Percentiles rank a stretch among this genome's conserved stretches.
These are phyloP conservation scores for Lindgomyces ingoldianus DNA, from an alignment of 495 filamentous ascomycete genomes.

Conservation along the genomic window DNA sequence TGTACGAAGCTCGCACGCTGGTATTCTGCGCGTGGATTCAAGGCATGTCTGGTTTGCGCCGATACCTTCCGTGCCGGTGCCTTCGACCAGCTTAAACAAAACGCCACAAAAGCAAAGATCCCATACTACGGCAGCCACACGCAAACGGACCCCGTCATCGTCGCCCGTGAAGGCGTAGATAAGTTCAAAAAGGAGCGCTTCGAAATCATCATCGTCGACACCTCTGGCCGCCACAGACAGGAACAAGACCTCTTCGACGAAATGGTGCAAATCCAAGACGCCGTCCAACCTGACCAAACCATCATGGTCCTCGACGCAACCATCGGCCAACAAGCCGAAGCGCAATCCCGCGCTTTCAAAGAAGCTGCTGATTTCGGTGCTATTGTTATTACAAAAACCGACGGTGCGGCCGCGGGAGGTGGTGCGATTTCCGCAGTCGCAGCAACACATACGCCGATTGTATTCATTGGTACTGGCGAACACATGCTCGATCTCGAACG, in stretches of 20 bases:
- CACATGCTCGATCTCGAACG: conserved; percentile 94
- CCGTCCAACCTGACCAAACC: conserved; percentile 91
- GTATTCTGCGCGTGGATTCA: conserved; percentile 93
- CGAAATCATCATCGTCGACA: conserved; percentile 98
- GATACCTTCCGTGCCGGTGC: conserved; percentile 98
- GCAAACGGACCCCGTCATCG: conserved; percentile 91
- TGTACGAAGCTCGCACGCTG: conserved; percentile 96
- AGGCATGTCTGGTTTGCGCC: conserved; percentile 90
- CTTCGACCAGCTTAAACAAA: conserved; percentile 98
- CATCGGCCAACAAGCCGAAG: conserved; percentile 94
- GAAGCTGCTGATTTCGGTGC: conserved; percentile 96
- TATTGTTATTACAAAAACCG: conserved; percentile 98
- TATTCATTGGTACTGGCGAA: conserved; percentile 96
- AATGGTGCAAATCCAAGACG: conserved; percentile 95
- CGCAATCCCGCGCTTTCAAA: conserved; percentile 94
- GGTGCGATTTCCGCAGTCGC: conserved; percentile 98
- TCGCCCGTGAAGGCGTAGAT: conserved; percentile 90
- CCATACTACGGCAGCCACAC: conserved; percentile 96
- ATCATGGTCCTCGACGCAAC: conserved; percentile 97
- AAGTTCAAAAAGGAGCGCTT: conserved; percentile 99
- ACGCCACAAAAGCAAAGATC: conserved; percentile 97
- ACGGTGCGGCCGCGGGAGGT: conserved; percentile 91
- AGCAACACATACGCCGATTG: conserved; percentile 93
- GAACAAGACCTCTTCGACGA: conserved; percentile 94
- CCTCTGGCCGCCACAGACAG: conserved; percentile 88